Conservation (phyloP, 805 yeast species). For the baker's yeast (Saccharomyces cerevisiae) region DNA sequence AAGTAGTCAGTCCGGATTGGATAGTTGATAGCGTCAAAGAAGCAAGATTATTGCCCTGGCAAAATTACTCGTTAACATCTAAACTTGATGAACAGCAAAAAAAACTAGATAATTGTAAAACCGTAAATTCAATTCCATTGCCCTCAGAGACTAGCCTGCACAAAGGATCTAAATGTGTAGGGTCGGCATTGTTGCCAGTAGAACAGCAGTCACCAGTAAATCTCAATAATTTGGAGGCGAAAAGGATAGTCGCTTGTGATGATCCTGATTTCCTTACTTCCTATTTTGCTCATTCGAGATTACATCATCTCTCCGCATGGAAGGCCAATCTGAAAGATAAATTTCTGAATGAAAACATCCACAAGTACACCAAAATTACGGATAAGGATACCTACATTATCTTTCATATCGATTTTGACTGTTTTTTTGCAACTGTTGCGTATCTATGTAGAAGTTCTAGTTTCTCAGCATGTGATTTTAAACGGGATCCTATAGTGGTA, state of each 20-base stretch:
- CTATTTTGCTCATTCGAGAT: slow-evolving; percentile 72
- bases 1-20: slow-evolving; percentile 82
- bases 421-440: slow-evolving; percentile 86
- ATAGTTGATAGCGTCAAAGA: slow-evolving; percentile 52
- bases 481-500: slow-evolving; percentile 52
- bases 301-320: slow-evolving; percentile 86
- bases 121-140: not conserved
- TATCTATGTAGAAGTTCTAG: slow-evolving; percentile 48
- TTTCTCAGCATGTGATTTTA: slow-evolving; percentile 24
- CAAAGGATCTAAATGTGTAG: not conserved
- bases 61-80: slow-evolving; percentile 46
- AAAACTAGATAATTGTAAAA: slow-evolving; percentile 24
- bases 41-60: slow-evolving; percentile 56
- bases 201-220: not conserved
- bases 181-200: not conserved
- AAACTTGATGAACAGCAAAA: slow-evolving; percentile 49
- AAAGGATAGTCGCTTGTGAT: slow-evolving; percentile 45
- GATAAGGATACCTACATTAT: slow-evolving; percentile 30
- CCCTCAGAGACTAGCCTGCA: not conserved
- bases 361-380: slow-evolving; percentile 8
- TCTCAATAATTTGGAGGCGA: not conserved
- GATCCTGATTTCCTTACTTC: slow-evolving; percentile 66
- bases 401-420: slow-evolving; percentile 85
- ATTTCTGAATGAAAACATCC: slow-evolving; percentile 37
- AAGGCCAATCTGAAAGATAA: slow-evolving; percentile 61